phyloP scores from a whole-genome alignment of 495 filamentous ascomycete species.

The Paragyromitra xinjiangensis region DNA sequence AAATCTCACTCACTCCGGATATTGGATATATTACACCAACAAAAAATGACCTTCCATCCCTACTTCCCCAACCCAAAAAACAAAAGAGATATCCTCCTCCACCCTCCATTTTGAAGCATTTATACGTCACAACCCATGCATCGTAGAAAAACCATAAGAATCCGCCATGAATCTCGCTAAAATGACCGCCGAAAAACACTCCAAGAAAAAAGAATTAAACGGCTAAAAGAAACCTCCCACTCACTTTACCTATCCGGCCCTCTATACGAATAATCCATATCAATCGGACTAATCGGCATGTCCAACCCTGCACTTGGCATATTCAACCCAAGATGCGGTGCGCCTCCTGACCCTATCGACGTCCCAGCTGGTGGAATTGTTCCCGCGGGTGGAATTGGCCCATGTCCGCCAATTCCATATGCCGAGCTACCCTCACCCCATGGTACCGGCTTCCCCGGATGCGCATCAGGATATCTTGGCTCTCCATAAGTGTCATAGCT shows the following conservation, averaged over 20 bases:
- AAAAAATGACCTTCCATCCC: neutral
- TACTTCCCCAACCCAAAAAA: neutral
- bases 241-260: conserved; percentile 34
- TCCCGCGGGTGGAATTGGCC: conserved; percentile 47
- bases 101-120: neutral
- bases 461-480: conserved; percentile 35
- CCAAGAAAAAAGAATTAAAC: neutral
- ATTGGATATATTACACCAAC: conserved; percentile 25
- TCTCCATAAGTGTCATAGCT: conserved; percentile 48
- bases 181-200: conserved; percentile 7
- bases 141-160: conserved; percentile 5
- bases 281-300: conserved; percentile 48
- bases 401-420: conserved; percentile 54
- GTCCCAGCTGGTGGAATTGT: conserved; percentile 14
- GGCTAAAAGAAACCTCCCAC: neutral
- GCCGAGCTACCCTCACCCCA: conserved; percentile 54
- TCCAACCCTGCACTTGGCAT: conserved; percentile 34
- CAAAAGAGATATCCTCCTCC: conserved; percentile 7
- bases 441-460: conserved; percentile 51
- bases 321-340: conserved; percentile 27
- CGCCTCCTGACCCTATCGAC: neutral
- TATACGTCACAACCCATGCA: conserved; percentile 15
- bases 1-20: conserved; percentile 10
- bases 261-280: conserved; percentile 44
- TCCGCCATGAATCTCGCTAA: conserved; percentile 15